These are phyloP conservation scores for Kodamaea kaohsiungensis DNA, from an alignment of 805 yeast genomes.

Conservation along the genomic window DNA sequence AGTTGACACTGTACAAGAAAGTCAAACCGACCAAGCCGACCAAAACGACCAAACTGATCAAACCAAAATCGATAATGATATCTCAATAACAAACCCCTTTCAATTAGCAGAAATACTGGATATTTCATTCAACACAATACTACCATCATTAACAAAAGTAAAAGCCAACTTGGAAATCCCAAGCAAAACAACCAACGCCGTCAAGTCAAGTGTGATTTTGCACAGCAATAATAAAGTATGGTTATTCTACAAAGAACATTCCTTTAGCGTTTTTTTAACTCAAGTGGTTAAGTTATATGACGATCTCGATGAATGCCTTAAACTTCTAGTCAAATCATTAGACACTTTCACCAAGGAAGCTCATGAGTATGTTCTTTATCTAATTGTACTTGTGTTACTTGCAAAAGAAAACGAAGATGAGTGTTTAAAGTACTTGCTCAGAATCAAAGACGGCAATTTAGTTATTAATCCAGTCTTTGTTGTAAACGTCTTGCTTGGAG, in stretches of 20 bases:
- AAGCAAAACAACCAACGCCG: neutral
- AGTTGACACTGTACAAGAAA: no score
- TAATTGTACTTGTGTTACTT: constrained; percentile 5
- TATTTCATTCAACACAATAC: neutral
- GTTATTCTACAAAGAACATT: constrained; percentile 8
- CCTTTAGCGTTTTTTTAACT: neutral
- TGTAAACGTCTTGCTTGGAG: constrained; percentile 9
- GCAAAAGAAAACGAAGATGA: constrained; percentile 2
- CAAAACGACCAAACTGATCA: neutral
- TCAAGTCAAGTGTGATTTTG: constrained; percentile 2
- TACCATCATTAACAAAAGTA: neutral
- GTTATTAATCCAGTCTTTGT: constrained; percentile 17
- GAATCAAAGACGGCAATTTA: constrained; percentile 15
- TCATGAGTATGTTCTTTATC: constrained; percentile 11
- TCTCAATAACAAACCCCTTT: neutral
- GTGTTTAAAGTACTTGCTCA: constrained; percentile 8
- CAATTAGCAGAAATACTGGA: neutral
- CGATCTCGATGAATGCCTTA: neutral
- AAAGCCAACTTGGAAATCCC: constrained; percentile 1
- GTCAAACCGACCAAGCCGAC: no score
- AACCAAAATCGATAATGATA: neutral
- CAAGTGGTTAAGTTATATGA: neutral
- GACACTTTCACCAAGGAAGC: neutral
- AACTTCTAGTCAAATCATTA: neutral
- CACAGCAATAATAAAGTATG: constrained; percentile 11